Conservation (phyloP, 2,329 filamentous ascomycete genomes). For the Paraphaeosphaeria minitans region DNA sequence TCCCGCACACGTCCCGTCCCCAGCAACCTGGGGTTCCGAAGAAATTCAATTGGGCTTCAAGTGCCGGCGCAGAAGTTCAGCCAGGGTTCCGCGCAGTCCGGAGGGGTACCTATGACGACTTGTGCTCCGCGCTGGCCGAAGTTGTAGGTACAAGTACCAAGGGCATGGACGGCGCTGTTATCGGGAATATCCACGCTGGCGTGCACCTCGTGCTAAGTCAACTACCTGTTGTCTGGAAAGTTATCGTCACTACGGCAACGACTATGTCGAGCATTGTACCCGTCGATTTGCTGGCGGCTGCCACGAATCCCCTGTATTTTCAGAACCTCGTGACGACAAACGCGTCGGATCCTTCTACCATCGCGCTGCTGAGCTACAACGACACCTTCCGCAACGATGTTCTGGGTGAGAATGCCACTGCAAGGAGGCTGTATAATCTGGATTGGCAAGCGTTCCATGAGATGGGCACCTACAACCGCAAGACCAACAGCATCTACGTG, state of each 20-base stretch:
- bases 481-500: slow-evolving; percentile 49
- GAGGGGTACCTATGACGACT: slow-evolving; percentile 5
- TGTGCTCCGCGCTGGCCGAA: neutral
- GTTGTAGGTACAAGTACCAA: neutral
- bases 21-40: too few relatives aligned
- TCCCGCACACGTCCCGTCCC: neutral
- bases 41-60: neutral
- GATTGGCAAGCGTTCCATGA: slow-evolving; percentile 49
- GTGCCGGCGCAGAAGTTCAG: neutral
- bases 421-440: slow-evolving; percentile 39
- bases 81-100: neutral
- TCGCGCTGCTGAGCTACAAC: slow-evolving; percentile 47
- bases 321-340: slow-evolving; percentile 35
- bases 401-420: slow-evolving; percentile 38
- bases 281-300: slow-evolving; percentile 39
- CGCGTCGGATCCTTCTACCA: slow-evolving; percentile 37
- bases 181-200: slow-evolving; percentile 14
- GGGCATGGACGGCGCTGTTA: slow-evolving; percentile 2
- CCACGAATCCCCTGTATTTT: slow-evolving; percentile 40
- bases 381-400: slow-evolving; percentile 36
- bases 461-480: slow-evolving; percentile 41
- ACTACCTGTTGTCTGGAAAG: slow-evolving; percentile 16
- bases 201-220: slow-evolving; percentile 13
- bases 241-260: slow-evolving; percentile 20
- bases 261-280: slow-evolving; percentile 38